A percentile compares a stretch with the other conserved stretches of the same genome.
Evolutionary conservation across 805 yeast genomes (phyloP).

Genomic region (Cyberlindnera samutprakarnensis): DNA sequence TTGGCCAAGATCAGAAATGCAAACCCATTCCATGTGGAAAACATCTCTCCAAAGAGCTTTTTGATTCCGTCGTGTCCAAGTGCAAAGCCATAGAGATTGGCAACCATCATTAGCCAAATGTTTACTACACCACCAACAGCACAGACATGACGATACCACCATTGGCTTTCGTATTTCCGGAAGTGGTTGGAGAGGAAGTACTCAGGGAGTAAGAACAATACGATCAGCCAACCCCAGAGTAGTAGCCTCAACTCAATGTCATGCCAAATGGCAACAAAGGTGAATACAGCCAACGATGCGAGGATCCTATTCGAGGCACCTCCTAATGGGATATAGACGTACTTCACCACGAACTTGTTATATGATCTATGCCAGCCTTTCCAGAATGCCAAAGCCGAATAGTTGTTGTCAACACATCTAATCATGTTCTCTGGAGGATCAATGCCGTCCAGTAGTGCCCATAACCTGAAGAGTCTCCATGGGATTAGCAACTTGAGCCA

Average conservation of each 20-base stretch:
- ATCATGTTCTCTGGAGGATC: constrained; percentile 98
- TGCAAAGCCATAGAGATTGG: constrained; percentile 92
- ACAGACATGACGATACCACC: constrained; percentile 78
- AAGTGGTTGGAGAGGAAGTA: constrained; percentile 46
- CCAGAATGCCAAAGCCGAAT: constrained; percentile 94
- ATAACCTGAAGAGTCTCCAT: constrained; percentile 90
- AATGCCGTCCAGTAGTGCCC: constrained; percentile 88
- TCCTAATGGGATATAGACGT: constrained; percentile 87
- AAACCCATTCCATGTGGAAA: constrained; percentile 63
- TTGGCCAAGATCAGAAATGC: constrained; percentile 55
- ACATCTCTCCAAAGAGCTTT: constrained; percentile 58
- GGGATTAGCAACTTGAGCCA: constrained; percentile 93
- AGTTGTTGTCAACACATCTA: constrained; percentile 91
- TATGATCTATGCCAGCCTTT: constrained; percentile 97
- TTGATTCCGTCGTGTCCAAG: constrained; percentile 82
- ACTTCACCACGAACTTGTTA: constrained; percentile 84
- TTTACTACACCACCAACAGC: constrained; percentile 84
- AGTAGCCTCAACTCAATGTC: constrained; percentile 83
- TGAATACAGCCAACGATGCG: constrained; percentile 78
- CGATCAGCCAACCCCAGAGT: constrained; percentile 95
- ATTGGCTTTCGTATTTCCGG: constrained; percentile 32
- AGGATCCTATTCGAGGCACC: constrained; percentile 66
- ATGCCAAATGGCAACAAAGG: constrained; percentile 98
- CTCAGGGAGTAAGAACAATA: constrained; percentile 83
- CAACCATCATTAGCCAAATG: constrained; percentile 97